phyloP scores from a whole-genome alignment of 163 green algal species.

The Dunaliella salina region DNA sequence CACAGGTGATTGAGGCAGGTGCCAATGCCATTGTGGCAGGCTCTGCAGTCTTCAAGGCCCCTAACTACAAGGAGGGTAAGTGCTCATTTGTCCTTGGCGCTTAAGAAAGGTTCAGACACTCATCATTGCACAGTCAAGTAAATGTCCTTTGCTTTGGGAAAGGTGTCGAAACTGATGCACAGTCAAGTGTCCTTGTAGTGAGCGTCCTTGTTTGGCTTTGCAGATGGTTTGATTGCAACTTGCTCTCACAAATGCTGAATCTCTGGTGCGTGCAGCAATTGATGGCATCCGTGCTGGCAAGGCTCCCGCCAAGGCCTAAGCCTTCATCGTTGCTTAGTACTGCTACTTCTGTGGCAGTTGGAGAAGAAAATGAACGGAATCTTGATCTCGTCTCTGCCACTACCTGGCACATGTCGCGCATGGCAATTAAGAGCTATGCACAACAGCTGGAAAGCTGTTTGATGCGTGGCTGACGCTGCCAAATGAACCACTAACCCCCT shows the following conservation, averaged over 20 bases:
- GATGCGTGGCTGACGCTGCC: not conserved
- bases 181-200: too few species aligned
- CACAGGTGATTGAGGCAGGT: conserved; percentile 88
- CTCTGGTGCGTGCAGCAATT: conserved; percentile 64
- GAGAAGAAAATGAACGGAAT: not conserved
- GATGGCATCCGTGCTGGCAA: conserved; percentile 77
- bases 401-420: not conserved
- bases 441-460: not conserved
- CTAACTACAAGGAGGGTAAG: conserved; percentile 78
- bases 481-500: not conserved
- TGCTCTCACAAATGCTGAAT: not conserved
- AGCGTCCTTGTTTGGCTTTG: not conserved
- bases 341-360: not conserved
- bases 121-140: not conserved
- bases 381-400: not conserved
- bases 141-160: not conserved
- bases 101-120: not conserved
- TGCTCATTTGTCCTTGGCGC: not conserved
- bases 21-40: conserved; percentile 95
- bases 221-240: not conserved
- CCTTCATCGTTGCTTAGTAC: not conserved
- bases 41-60: conserved; percentile 87
- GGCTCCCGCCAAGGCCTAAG: conserved; percentile 39
- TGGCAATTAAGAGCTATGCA: not conserved
- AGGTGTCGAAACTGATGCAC: not conserved